Evolutionary conservation across 495 filamentous ascomycete species (phyloP).

Genomic region (Wilcoxina mikolae): DNA sequence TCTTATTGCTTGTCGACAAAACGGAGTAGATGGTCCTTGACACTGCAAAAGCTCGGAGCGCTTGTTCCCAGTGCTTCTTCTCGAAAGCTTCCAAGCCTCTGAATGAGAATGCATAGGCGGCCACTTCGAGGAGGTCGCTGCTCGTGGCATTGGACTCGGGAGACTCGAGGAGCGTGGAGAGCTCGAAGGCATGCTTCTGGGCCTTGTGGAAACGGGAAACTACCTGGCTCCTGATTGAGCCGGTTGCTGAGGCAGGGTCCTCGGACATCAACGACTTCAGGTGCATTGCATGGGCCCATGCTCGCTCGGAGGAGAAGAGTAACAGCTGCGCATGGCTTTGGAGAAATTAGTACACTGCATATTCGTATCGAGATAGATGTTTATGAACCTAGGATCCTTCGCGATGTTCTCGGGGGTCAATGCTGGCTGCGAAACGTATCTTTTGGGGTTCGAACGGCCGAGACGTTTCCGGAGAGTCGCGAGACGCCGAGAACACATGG

Average conservation of each 20-base stretch:
- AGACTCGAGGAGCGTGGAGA: slow-evolving; percentile 49
- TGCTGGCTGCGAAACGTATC: slow-evolving; percentile 57
- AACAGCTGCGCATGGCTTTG: slow-evolving; percentile 62
- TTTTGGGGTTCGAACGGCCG: slow-evolving; percentile 66
- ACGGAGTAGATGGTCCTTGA: slow-evolving; percentile 70
- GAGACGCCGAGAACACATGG: slow-evolving; percentile 63
- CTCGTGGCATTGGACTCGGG: slow-evolving; percentile 46
- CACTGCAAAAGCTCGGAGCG: slow-evolving; percentile 57
- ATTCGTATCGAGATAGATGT: not conserved
- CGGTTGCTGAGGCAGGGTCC: slow-evolving; percentile 62
- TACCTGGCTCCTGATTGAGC: slow-evolving; percentile 68
- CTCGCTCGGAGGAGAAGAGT: slow-evolving; percentile 73
- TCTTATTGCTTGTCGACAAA: slow-evolving; percentile 40
- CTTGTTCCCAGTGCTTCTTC: slow-evolving; percentile 70
- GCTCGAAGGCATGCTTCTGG: slow-evolving; percentile 48
- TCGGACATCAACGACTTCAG: slow-evolving; percentile 75
- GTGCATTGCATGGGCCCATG: slow-evolving; percentile 92
- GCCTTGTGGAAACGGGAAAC: slow-evolving; percentile 76
- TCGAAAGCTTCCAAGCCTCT: slow-evolving; percentile 66
- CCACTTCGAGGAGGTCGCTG: slow-evolving; percentile 67
- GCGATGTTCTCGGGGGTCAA: slow-evolving; percentile 66
- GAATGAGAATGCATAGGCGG: slow-evolving; percentile 63
- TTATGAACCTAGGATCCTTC: slow-evolving; percentile 52
- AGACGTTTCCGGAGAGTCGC: slow-evolving; percentile 75
- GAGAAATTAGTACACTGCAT: slow-evolving; percentile 16